Base-by-base conservation (phyloP, 352 stramenopile genomes). In the Pythium phragmitis region DNA sequence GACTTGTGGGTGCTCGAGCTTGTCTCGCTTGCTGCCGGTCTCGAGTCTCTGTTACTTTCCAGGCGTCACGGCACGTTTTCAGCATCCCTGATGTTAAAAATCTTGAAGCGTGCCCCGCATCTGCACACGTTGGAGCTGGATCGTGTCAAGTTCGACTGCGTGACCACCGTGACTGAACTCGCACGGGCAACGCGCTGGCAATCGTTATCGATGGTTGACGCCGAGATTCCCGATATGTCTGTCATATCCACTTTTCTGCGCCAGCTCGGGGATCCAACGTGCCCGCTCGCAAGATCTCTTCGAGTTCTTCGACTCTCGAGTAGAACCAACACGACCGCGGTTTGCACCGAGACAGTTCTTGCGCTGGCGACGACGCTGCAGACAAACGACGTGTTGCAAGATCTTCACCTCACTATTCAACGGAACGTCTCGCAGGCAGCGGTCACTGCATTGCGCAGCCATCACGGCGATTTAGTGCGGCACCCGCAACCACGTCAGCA, bases 261-360 rank as follows among this genome's bases (percentile, higher is more conserved):
- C 26, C 21, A 42, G 14, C 41, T 60, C 7, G 26, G 54, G 4
- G 54, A 60, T 46, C 54, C 54, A 30, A 60, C 23, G 5, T 60
- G 39, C 23, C 12, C 3, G 7, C 41, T 60, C 2, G 21, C 54
- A 33, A 51, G 43, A n/a, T 50, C 54, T 7, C 54, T 60, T n/a
- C 54, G 41, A 23, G 39, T 43, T 41, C 42, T 60, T 43, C 54
- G 54, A 51, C 21, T 60, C 7, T 60, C 54, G 11, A 60, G 54
- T 30, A 23, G 54, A 42, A 43, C 11, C 23, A 60, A 60, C 28
- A 9, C n/a, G 6, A 52, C 13, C 21, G 54, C 54, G 16, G 54
- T 60, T 33, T 60, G 39, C 26, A 51, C 41, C 17, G 16, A 42
- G 21, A 41, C 54, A 16, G 23, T 60, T 2, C 28, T 52, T 16